phyloP scores from a whole-genome alignment of 192 early-diverging fungal species.

The Umbelopsis ramanniana region DNA sequence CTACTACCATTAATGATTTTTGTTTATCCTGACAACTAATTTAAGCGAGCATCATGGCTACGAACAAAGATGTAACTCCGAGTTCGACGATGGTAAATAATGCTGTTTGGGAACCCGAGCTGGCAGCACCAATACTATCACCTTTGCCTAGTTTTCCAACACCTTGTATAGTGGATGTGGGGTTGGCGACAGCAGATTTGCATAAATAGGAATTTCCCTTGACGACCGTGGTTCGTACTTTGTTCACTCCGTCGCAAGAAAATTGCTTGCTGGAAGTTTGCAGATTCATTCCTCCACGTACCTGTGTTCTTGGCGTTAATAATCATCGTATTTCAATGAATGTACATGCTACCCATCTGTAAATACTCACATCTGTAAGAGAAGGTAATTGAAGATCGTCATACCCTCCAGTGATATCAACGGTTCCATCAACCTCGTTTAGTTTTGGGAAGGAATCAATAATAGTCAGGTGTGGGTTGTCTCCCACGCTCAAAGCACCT shows the following conservation, averaged over 20 bases:
- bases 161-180: slow-evolving; percentile 17
- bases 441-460: slow-evolving; percentile 61
- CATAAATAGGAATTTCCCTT: slow-evolving; percentile 33
- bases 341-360: not conserved
- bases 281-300: slow-evolving; percentile 21
- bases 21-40: not conserved
- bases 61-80: not conserved
- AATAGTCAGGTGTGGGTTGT: slow-evolving; percentile 62
- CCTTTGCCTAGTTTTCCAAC: not conserved
- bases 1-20: no score
- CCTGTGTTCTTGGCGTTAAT: not conserved
- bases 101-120: not conserved
- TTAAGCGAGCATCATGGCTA: slow-evolving; percentile 2
- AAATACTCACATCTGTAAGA: slow-evolving; percentile 33
- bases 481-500: slow-evolving; percentile 63
- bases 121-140: not conserved
- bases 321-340: not conserved
- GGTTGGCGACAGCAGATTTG: slow-evolving; percentile 25
- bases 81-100: not conserved
- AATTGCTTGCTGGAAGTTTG: slow-evolving; percentile 27
- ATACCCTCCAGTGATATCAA: slow-evolving; percentile 64
- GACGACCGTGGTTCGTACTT: slow-evolving; percentile 23
- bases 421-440: slow-evolving; percentile 58
- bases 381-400: slow-evolving; percentile 57
- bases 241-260: slow-evolving; percentile 32